Evolutionary conservation across 345 rosid genomes (phyloP), one percentile per base, ranked within the genome.

Genomic region (Gossypium thurberi): DNA sequence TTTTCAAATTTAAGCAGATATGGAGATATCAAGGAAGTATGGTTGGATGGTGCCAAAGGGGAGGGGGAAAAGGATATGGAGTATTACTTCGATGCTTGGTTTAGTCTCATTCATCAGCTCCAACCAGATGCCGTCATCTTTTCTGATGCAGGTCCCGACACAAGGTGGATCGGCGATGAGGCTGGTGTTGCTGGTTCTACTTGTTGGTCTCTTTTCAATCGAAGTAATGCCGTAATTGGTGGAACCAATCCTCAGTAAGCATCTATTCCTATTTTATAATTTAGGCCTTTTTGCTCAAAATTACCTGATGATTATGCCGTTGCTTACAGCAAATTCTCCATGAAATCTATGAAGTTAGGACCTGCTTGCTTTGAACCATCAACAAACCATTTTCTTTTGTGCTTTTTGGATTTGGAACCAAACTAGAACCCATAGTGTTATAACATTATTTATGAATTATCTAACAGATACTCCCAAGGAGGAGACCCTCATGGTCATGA

Each of bases 141-240:
- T 78, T 90, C 96, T 0, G 96, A 94, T 68, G 94, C 90, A 3
- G 96, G 97, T 71, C 98, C 98, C 12, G 92, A 90, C 57, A 79
- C 81, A 33, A 76, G 98, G 77, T 90, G 94, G 93, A 52, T 92
- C 20, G 97, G 98, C 3, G 93, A 94, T 21, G 97, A 94, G 87
- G 81, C 79, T 60, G 98, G 97, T 2, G 21, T 75, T 2, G 91
- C 97, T 2, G 85, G 86, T 8, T 75, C 89, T 6, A 88, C 92
- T 61, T 87, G 93, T 82, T 94, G 98, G 97, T 94, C 98, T 40
- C 87, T 85, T 70, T 88, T 88, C 84, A 89, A 94, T 73, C 73
- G 83, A 26, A 92, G 89, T 58, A 72, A 78, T 59, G 95, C 83
- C 2, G 74, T 63, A 60, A 92, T 90, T 37, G 95, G 95, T 8